Evolutionary conservation across 2,329 filamentous ascomycete genomes (phyloP).

Genomic region (Alternaria brassicicola): DNA sequence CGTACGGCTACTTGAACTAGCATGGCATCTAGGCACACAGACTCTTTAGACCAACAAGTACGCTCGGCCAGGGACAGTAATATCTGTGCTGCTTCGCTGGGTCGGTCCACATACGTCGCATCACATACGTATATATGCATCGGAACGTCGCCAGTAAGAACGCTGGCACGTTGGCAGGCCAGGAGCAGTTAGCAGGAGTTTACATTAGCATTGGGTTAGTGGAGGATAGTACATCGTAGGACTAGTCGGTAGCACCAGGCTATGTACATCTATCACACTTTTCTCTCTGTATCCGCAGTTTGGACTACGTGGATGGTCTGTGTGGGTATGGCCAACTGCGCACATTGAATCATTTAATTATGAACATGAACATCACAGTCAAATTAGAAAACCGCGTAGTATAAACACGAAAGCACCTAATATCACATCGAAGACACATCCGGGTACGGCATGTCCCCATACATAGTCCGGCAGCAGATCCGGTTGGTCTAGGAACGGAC

Average conservation of each 20-base stretch:
- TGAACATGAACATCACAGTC: background rate
- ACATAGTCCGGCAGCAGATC: background rate
- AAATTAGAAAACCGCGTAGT: background rate
- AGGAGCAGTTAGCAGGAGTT: background rate
- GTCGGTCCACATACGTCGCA: background rate
- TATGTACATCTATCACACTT: background rate
- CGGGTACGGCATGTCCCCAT: background rate
- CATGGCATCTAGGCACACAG: background rate
- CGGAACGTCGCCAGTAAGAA: background rate
- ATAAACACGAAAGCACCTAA: background rate
- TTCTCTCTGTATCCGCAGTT: background rate
- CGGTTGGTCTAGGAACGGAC: conserved; percentile 6
- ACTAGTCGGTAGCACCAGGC: background rate
- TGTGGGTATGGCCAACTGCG: background rate
- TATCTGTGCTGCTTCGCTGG: background rate
- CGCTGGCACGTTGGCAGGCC: background rate
- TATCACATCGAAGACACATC: background rate
- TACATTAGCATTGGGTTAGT: background rate
- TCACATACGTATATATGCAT: background rate
- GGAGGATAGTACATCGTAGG: background rate
- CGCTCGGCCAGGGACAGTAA: background rate
- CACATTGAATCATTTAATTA: background rate
- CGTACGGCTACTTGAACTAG: background rate
- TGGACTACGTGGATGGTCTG: background rate
- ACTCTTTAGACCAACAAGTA: background rate